These are phyloP conservation scores for Oidium heveae DNA, from an alignment of 2,329 filamentous ascomycete genomes.

Conservation along the genomic window DNA sequence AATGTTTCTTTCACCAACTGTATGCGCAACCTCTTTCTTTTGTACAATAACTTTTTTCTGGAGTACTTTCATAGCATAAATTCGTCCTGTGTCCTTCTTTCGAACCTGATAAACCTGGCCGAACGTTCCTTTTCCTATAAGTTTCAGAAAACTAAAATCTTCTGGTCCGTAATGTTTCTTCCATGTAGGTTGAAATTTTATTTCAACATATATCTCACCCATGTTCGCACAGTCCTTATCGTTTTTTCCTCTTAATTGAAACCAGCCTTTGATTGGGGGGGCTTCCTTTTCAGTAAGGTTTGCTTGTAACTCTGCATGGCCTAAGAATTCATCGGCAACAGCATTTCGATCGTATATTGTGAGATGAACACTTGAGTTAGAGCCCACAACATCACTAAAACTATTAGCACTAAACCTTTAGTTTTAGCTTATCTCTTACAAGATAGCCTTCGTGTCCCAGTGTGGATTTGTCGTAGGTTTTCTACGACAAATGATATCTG, in stretches of 20 bases:
- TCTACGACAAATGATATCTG: slow-evolving; percentile 30
- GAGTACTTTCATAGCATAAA: slow-evolving; percentile 97
- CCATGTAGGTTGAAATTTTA: slow-evolving; percentile 64
- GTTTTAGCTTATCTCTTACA: slow-evolving; percentile 33
- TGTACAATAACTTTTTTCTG: slow-evolving; percentile 99
- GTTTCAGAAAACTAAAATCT: slow-evolving; percentile 84
- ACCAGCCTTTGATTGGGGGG: slow-evolving; percentile 62
- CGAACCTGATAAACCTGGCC: slow-evolving; percentile 96
- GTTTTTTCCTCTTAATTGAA: slow-evolving; percentile 47
- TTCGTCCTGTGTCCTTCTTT: slow-evolving; percentile 85
- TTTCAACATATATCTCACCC: slow-evolving; percentile 72
- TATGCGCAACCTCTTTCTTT: slow-evolving; percentile 97
- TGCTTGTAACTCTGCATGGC: slow-evolving; percentile 64
- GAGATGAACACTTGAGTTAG: slow-evolving; percentile 72
- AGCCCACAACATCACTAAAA: slow-evolving; percentile 68
- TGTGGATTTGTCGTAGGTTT: slow-evolving; percentile 54
- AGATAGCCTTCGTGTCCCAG: slow-evolving; percentile 87
- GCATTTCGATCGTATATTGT: slow-evolving; percentile 72
- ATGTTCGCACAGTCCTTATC: slow-evolving; percentile 51
- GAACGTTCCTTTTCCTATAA: slow-evolving; percentile 96
- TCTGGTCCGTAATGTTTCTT: slow-evolving; percentile 83
- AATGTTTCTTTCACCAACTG: slow-evolving; percentile 89
- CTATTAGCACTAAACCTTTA: slow-evolving; percentile 4
- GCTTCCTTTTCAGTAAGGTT: slow-evolving; percentile 38
- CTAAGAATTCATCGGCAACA: slow-evolving; percentile 71